Evolutionary conservation across 192 early-diverging fungal genomes (phyloP), one percentile per base, ranked within the genome.

Genomic region (Pilaira anomala): DNA sequence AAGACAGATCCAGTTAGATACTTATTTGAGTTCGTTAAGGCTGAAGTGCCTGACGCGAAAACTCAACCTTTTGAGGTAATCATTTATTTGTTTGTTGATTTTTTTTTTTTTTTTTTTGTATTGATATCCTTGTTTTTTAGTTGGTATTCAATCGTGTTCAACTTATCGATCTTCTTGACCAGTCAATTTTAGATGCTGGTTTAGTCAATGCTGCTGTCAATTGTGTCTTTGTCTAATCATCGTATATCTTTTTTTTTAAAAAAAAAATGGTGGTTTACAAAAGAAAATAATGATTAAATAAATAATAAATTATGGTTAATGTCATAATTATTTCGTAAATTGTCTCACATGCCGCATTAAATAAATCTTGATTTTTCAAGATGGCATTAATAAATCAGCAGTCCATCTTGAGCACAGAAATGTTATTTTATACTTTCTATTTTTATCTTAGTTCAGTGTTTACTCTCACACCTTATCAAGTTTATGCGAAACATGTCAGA

Each of bases 21-120:
- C 6, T 68, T 98, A 33, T 96, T 96, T 80, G 88, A 93, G 70
- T 96, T 78, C 52, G 75, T 97, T 70, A 96, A 94, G 69, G 75
- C 83, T 13, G 74, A 82, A 48, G 78, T 86, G 13, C 80, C 88
- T 29, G 82, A 89, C 48, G 86, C 87, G 0, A 50, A 74, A 29
- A 69, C 65, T 7, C 78, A 87, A 22, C 76, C 67, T 22, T 94
- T 94, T 76, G 88, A 94, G 73, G 91, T 89, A 78, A 51, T 66
- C 49, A 13, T 40, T 12, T n/a, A 14, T 28, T 28, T 12, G 19
- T 46, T 19, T 36, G 30, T 24, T 29, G 50, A 26, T 26, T 36
- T 36, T 9, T 9, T 55, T 24, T 16, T 60, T 25, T 18, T 36
- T 9, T 9, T 55, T 24, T 16, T 60, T 25, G 12, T 24, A 22